Percentiles rank a stretch among this genome's conserved stretches.
phyloP scores from a whole-genome alignment of 352 stramenopile species.

The Vaucheria bursata region DNA sequence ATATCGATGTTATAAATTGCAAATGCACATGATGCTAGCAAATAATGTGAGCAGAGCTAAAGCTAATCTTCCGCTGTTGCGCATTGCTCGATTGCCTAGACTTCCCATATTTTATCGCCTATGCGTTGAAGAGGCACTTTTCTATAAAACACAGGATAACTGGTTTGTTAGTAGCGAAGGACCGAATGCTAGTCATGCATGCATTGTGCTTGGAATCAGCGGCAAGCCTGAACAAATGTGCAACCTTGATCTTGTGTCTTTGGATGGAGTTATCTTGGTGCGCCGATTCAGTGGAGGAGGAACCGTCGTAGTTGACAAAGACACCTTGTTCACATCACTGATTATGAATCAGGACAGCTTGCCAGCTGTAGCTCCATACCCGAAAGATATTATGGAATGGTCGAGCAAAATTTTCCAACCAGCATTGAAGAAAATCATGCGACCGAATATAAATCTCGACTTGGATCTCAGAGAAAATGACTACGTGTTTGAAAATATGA shows the following conservation, averaged over 20 bases:
- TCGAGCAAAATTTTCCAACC: conserved; percentile 27
- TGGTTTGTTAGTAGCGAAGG: conserved; percentile 42
- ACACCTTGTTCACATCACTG: conserved; percentile 38
- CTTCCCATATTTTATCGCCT: conserved; percentile 41
- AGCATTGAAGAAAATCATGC: conserved; percentile 11
- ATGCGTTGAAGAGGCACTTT: conserved; percentile 42
- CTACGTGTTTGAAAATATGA: conserved; percentile 78
- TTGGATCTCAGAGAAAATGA: conserved; percentile 72
- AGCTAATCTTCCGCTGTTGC: no score
- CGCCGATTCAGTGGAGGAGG: conserved; percentile 36
- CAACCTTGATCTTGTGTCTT: conserved; percentile 35
- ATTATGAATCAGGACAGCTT: conserved; percentile 38
- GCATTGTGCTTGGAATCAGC: conserved; percentile 37
- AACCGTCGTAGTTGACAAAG: conserved; percentile 32
- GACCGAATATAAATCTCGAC: neutral
- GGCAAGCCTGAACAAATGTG: conserved; percentile 46
- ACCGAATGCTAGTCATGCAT: neutral
- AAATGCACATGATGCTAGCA: no score
- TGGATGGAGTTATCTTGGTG: conserved; percentile 29
- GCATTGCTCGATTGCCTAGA: neutral
- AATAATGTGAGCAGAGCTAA: no score
- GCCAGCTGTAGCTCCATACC: conserved; percentile 21
- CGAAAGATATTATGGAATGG: conserved; percentile 39
- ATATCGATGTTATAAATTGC: no score
- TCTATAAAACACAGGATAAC: conserved; percentile 35